These are phyloP conservation scores for Alectoria sarmentosa DNA, from an alignment of 495 filamentous ascomycete genomes.

Conservation along the genomic window DNA sequence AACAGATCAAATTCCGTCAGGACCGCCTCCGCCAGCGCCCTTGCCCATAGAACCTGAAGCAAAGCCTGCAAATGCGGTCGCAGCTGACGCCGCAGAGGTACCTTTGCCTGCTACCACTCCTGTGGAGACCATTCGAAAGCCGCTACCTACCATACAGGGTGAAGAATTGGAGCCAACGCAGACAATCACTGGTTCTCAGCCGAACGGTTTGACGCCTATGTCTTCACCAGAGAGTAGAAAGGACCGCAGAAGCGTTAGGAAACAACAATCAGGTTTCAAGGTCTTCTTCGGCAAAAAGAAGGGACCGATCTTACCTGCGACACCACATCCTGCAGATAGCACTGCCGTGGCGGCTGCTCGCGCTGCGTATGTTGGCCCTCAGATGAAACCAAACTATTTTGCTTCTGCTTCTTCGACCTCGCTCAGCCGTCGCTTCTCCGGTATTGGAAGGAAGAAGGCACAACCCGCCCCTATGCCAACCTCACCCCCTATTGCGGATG, in stretches of 20 bases:
- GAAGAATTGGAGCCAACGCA: conserved; percentile 32
- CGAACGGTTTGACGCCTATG: conserved; percentile 6
- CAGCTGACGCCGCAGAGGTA: conserved; percentile 30
- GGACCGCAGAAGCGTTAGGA: conserved; percentile 37
- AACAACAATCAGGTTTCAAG: conserved; percentile 45
- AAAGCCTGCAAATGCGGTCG: conserved; percentile 27
- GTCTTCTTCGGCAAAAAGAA: conserved; percentile 46
- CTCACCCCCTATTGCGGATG: conserved; percentile 26
- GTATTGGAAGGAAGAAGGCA: conserved; percentile 23
- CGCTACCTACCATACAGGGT: conserved; percentile 4
- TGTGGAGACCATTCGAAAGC: conserved; percentile 10
- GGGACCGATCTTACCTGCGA: conserved; percentile 22
- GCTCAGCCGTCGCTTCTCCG: conserved; percentile 24
- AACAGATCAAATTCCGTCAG: conserved; percentile 15
- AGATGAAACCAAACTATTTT: conserved; percentile 21
- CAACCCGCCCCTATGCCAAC: conserved; percentile 7
- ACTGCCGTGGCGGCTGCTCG: conserved; percentile 44
- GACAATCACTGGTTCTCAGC: conserved; percentile 11
- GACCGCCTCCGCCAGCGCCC: conserved; percentile 24
- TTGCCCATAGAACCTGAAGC: conserved; percentile 31
- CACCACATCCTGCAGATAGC: conserved; percentile 18
- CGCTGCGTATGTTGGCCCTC: conserved; percentile 38
- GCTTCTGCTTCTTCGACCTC: conserved; percentile 13
- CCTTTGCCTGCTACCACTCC: conserved; percentile 27
- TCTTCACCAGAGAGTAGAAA: conserved; percentile 24